Evolutionary conservation across 2,329 filamentous ascomycete species (phyloP).

Genomic region (Nothophoma quercina): DNA sequence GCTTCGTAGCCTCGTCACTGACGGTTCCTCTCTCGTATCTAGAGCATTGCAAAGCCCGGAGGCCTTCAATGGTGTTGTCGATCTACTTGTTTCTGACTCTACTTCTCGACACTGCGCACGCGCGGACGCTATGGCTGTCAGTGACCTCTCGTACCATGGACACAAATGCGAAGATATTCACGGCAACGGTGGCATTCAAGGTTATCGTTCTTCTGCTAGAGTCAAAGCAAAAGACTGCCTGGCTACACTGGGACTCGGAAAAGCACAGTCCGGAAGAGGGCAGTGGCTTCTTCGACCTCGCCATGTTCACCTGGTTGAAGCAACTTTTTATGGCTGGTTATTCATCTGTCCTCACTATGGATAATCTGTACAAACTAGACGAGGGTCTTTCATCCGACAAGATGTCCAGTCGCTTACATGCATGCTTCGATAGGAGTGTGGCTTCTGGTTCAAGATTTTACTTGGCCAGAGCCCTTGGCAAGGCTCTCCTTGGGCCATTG

Average conservation of each 20-base stretch:
- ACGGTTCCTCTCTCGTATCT: slow-evolving; percentile 18
- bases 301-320: slow-evolving; percentile 50
- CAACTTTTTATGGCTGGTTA: slow-evolving; percentile 42
- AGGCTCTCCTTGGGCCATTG: slow-evolving; percentile 21
- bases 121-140: slow-evolving; percentile 24
- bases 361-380: slow-evolving; percentile 42
- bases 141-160: slow-evolving; percentile 3
- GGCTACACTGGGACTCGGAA: slow-evolving; percentile 32
- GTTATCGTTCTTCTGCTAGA: slow-evolving; percentile 30
- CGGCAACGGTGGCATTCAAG: slow-evolving; percentile 26
- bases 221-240: slow-evolving; percentile 31
- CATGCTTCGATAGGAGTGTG: slow-evolving; percentile 17
- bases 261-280: slow-evolving; percentile 44
- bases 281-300: slow-evolving; percentile 43
- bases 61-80: slow-evolving; percentile 26
- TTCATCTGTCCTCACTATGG: slow-evolving; percentile 32
- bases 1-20: slow-evolving; percentile 30
- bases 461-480: slow-evolving; percentile 30
- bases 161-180: slow-evolving; percentile 21
- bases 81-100: slow-evolving; percentile 25
- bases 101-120: slow-evolving; percentile 22
- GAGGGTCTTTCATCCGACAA: slow-evolving; percentile 22
- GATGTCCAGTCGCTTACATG: not conserved
- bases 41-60: slow-evolving; percentile 23
- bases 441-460: slow-evolving; percentile 24